phyloP scores from a whole-genome alignment of 2,329 filamentous ascomycete genomes.

The Aureobasidium sp. region DNA sequence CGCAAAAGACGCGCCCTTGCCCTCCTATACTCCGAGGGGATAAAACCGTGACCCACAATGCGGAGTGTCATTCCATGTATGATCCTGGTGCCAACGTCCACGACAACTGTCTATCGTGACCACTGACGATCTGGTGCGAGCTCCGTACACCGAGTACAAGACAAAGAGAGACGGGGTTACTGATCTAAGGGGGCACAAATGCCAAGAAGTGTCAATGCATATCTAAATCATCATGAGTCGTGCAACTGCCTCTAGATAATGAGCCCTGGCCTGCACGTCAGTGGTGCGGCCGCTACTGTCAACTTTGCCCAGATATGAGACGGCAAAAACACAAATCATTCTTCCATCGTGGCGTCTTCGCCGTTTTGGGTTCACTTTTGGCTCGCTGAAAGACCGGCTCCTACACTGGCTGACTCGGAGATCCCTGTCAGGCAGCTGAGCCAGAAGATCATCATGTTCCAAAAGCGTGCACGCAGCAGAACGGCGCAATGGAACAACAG shows the following conservation, averaged over 20 bases:
- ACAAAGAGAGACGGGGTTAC: neutral
- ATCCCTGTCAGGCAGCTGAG: constrained; percentile 4
- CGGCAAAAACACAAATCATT: constrained; percentile 15
- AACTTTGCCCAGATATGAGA: constrained; percentile 1
- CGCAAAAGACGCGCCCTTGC: neutral
- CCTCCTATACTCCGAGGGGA: neutral
- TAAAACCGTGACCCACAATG: neutral
- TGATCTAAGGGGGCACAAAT: neutral
- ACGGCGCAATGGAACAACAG: neutral
- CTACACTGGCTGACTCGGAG: neutral
- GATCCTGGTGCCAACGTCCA: neutral
- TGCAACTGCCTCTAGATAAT: constrained; percentile 2
- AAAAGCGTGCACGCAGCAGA: neutral
- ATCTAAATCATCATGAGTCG: constrained; percentile 10
- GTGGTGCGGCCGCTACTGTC: constrained; percentile 13
- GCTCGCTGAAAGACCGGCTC: constrained; percentile 1
- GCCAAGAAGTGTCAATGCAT: constrained; percentile 8
- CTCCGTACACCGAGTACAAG: neutral
- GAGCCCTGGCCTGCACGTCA: constrained; percentile 10
- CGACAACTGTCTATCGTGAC: neutral
- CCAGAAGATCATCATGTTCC: neutral
- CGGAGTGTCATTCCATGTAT: neutral
- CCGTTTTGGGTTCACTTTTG: constrained; percentile 12
- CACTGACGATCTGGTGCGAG: neutral
- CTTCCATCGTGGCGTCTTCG: constrained; percentile 6